A percentile compares a stretch with the other conserved stretches of the same genome.
These are phyloP conservation scores for Taiozyma sp. DNA, from an alignment of 1,139 yeast genomes.

Conservation along the genomic window DNA sequence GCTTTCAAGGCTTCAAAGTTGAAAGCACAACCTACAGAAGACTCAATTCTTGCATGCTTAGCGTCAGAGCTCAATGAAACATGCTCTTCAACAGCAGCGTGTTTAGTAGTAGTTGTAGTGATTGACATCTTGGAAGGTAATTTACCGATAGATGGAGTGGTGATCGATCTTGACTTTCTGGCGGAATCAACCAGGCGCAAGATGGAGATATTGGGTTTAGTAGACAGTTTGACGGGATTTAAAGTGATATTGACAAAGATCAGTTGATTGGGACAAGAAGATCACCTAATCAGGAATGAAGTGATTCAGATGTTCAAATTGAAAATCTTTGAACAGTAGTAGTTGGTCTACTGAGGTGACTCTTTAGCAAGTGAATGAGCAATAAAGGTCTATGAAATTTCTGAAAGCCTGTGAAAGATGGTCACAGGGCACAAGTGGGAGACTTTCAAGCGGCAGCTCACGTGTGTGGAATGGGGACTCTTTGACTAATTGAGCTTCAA, in stretches of 20 bases:
- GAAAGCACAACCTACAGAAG: background rate
- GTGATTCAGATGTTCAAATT: background rate
- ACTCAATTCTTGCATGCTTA: constrained; percentile 6
- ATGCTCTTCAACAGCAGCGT: background rate
- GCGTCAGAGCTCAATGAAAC: background rate
- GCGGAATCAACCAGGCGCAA: constrained; percentile 15
- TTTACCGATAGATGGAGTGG: background rate
- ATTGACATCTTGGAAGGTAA: constrained; percentile 15
- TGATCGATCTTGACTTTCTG: constrained; percentile 12
- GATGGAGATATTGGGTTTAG: constrained; percentile 8
- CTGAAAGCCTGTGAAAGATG: constrained; percentile 5
- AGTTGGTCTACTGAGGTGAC: background rate
- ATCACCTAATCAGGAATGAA: background rate
- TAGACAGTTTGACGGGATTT: constrained; percentile 10
- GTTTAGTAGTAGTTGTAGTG: constrained; percentile 8
- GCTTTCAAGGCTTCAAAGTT: constrained; percentile 8
- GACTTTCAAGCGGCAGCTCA: constrained; percentile 27
- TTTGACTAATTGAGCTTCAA: background rate
- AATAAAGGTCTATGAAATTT: background rate
- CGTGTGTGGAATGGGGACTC: constrained; percentile 8
- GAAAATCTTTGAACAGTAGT: background rate
- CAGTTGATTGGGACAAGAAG: background rate
- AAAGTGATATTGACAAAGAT: background rate
- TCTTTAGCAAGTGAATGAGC: background rate
- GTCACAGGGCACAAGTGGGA: constrained; percentile 4